Conservation (phyloP, 768 basidiomycete genomes). For the Gloeopeniophorella convolvens region DNA sequence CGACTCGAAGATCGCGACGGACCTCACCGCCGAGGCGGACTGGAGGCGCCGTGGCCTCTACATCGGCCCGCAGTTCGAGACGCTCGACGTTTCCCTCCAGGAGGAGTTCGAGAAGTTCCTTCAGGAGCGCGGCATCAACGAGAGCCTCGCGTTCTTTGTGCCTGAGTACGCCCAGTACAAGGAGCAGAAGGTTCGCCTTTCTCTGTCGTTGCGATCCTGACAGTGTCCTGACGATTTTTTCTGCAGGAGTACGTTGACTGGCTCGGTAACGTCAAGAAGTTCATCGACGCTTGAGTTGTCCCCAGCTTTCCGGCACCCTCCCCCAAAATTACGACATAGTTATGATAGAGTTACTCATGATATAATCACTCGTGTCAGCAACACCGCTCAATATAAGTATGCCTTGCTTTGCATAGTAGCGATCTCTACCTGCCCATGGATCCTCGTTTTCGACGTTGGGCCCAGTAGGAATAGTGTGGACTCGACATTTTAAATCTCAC, state of each 20-base stretch:
- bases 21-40: slow-evolving; percentile 82
- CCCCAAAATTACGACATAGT: slow-evolving; percentile 7
- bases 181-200: slow-evolving; percentile 75
- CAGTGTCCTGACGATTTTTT: slow-evolving; percentile 9
- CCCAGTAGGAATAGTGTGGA: no score
- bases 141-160: slow-evolving; percentile 76
- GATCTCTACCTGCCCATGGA: no score
- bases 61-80: slow-evolving; percentile 93
- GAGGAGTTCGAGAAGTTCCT: slow-evolving; percentile 89
- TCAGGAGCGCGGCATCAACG: slow-evolving; percentile 84
- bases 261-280: slow-evolving; percentile 76
- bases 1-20: slow-evolving; percentile 64
- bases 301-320: background rate
- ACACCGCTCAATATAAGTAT: slow-evolving; percentile 10
- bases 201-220: background rate
- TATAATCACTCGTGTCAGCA: slow-evolving; percentile 1
- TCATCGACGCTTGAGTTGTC: slow-evolving; percentile 55
- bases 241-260: slow-evolving; percentile 85
- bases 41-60: slow-evolving; percentile 91
- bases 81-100: slow-evolving; percentile 81
- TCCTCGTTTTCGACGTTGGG: no score
- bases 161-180: slow-evolving; percentile 85
- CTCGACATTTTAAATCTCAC: no score
- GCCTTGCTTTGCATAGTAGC: background rate
- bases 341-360: slow-evolving; percentile 7